Base-by-base conservation (phyloP, 345 rosid genomes). In the Arabis alpina region DNA sequence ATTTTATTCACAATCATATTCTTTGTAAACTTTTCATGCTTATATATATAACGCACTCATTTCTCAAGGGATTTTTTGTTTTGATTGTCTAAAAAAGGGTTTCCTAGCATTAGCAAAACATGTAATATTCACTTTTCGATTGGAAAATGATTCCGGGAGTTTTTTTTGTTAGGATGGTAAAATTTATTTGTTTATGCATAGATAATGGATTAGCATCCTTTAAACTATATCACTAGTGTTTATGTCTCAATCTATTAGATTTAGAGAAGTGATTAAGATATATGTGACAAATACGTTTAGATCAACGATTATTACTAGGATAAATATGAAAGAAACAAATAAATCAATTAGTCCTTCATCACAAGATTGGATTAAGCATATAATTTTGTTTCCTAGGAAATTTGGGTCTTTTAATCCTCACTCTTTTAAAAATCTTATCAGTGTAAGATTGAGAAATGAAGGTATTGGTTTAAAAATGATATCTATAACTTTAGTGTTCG, bases 201-300 rank as follows among this genome's bases (percentile, higher is more conserved):
- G 23, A 19, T 19, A 19, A 19, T 19, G 23, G 53, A 48, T 8
- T 8, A 48, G 12, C 27, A 48, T 54, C 41, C 23, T 19, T 19
- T 19, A 19, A 19, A 19, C 23, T 19, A 19, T 11, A 7, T 1
- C 14, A 16, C 55, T 10, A 51, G 12, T 54, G 59, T n/a, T 14
- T 54, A 4, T 28, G 10, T 53, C 36, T 53, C 19, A 13, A 53
- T 53, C 5, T 28, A 19, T 10, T 2, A 56, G 27, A 56, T 19
- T 19, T 19, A 19, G 23, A 19, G 23, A 10, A 5, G 2, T 10
- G 5, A 39, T 36, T 55, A 55, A 36, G 44, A 56, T 4, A 56
- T 19, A 19, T 19, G 23, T 55, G 25, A 34, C 3, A 36, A 36
- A 15, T 56, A 56, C 27, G 61, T 56, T 53, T 54, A 54, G 58